Evolutionary conservation across 1,284 basidiomycete species (phyloP).

Genomic region (Boletus subluridellus): DNA sequence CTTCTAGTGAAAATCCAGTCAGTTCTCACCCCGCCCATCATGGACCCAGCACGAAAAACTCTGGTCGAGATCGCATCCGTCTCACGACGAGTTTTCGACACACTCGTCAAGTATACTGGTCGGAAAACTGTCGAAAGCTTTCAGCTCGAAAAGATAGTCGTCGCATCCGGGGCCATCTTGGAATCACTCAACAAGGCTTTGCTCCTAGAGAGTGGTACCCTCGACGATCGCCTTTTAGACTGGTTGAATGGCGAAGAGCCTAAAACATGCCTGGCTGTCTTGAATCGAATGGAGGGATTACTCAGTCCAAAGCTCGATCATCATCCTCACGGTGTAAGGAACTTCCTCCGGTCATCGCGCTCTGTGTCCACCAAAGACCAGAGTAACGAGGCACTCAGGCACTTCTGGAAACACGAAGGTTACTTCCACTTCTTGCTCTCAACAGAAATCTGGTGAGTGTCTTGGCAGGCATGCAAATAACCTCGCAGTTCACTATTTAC

Average conservation of each 20-base stretch:
- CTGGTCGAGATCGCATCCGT: constrained; percentile 5
- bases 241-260: no score
- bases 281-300: no score
- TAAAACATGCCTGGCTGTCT: no score
- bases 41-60: not conserved
- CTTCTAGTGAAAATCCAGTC: not conserved
- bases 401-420: not conserved
- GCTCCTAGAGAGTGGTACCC: no score
- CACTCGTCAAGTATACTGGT: not conserved
- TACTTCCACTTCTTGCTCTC: no score
- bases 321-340: no score
- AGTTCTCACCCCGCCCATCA: not conserved
- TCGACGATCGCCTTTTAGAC: no score
- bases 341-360: no score
- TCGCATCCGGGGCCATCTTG: not conserved
- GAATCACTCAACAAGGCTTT: not conserved
- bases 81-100: constrained; percentile 1
- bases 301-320: no score
- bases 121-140: constrained; percentile 2
- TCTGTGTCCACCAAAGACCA: no score
- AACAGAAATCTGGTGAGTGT: not conserved
- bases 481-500: not conserved
- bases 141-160: constrained; percentile 8
- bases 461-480: not conserved
- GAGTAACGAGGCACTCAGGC: no score